Evolutionary conservation across 352 stramenopile genomes (phyloP), one percentile per base, ranked within the genome.

Genomic region (Globisporangium takayamanum): DNA sequence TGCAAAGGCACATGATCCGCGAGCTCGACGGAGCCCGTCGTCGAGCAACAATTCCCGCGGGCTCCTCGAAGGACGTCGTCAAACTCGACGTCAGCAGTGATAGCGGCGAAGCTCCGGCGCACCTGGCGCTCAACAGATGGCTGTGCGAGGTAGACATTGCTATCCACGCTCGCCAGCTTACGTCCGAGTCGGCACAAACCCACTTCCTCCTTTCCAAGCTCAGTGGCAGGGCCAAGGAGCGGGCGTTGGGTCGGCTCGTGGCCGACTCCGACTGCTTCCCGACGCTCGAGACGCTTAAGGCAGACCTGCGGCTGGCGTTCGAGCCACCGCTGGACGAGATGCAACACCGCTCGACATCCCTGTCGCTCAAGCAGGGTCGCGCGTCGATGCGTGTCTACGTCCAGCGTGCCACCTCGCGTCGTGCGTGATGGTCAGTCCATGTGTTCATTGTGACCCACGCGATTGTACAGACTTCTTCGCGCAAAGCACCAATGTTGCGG

Each of bases 41-140:
- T 4, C 30, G 30, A 36, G 3, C 30, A 36, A 0, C 30, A 36
- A 36, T 1, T 36, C 30, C 30, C 30, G 30, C 46, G 46, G 22
- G 22, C 22, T 25, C 47, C 1, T 10, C 63, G 55, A 64, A 37
- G 25, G 48, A 67, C 58, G 59, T 65, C 37, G 54, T 64, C 3
- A 70, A 70, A 30, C 58, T 73, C 58, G 58, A 70, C 53, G 57
- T 73, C 30, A 67, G 62, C 22, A 57, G n/a, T 16, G 70, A 73
- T 55, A 67, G 55, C 22, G 22, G 14, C 53, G 66, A 59, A 51
- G 50, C 30, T 11, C 15, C 0, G 20, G 3, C 22, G 10, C 56
- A 18, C 60, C 55, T 65, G 30, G 28, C 53, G 7, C 28, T 71
- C 2, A 63, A 71, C 11, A 44, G 58, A 4, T 69, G 50, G 62